Base-by-base conservation (phyloP, 495 filamentous ascomycete genomes). In the Haplographium delicatum region DNA sequence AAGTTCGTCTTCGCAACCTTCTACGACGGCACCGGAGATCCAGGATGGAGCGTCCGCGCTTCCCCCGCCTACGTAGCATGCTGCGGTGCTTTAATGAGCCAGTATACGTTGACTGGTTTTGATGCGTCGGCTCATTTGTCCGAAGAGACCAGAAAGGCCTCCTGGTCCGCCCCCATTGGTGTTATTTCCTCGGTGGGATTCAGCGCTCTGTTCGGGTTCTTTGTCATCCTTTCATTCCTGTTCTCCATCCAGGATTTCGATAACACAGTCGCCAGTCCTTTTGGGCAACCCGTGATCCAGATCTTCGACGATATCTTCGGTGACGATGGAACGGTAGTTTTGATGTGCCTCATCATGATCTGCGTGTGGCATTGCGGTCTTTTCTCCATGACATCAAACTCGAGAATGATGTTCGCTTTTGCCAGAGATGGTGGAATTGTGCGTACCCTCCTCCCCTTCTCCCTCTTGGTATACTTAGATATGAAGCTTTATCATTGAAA, bases 341-440 rank as follows among this genome's bases (percentile, higher is more conserved):
- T 81, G 25, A 78, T 82, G 61, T 71, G 67, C 4, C 61, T 82
- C n/a, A 70, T 82, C 53, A 78, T 82, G 57, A 57, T 81, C 5
- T 82, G 78, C 26, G 70, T 82, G 5, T 82, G 78, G 78, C 78
- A 82, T 51, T 78, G 73, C 47, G 78, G 78, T 0, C 65, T 82
- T 1, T 82, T 82, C 54, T 72, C 67, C 47, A 65, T 82, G 68
- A 82, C 78, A 0, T 74, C 69, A 41, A 82, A 82, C 53, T 76
- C 72, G 31, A 67, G 78, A n/a, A 82, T 82, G 78, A 82, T 82
- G 78, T 82, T 81, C 53, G 77, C 75, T 8, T 82, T 82, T 55
- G 64, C 72, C 0, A 67, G 78, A 0, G 78, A 82, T 51, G 66
- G 71, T 2, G 78, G 75, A 34, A 72, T 73, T 46, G 67, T 70